Conservation (phyloP, 345 rosid species). For the Linum usitatissimum region DNA sequence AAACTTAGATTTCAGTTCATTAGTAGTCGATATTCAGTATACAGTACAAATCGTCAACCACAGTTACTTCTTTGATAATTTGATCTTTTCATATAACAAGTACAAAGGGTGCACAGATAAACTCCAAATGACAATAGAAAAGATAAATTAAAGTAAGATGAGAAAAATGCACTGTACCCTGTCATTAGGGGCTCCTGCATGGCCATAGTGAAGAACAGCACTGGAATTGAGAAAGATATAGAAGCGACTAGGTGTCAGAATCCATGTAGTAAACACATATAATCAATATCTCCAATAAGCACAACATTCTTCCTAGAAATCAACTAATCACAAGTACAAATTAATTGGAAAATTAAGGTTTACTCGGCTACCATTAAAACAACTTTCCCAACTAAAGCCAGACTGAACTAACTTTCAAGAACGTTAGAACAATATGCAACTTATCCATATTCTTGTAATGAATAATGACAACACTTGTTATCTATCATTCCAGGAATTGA, state of each 20-base stretch:
- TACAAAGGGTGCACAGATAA: not conserved
- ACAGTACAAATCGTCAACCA: not conserved
- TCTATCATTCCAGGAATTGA: not conserved
- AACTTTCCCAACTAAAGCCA: not conserved
- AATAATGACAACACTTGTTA: too few relatives aligned
- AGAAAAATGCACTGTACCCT: slow-evolving; percentile 32
- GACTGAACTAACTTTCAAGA: not conserved
- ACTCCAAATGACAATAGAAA: not conserved
- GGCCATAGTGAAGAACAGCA: slow-evolving; percentile 95
- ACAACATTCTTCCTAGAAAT: not conserved
- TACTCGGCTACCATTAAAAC: not conserved
- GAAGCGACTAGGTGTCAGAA: slow-evolving; percentile 9
- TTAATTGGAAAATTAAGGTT: not conserved
- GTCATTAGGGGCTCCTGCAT: slow-evolving; percentile 98
- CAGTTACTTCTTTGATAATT: not conserved
- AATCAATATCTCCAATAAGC: not conserved
- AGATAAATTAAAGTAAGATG: slow-evolving; percentile 3
- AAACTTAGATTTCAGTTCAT: not conserved
- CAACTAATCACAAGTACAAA: not conserved
- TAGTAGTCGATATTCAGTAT: not conserved
- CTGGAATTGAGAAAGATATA: slow-evolving; percentile 28
- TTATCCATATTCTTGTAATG: too few relatives aligned
- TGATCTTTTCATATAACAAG: not conserved
- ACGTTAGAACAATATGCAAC: too few relatives aligned
- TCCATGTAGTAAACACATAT: slow-evolving; percentile 5